These are phyloP conservation scores for Nigrospora sphaerica DNA, from an alignment of 2,329 filamentous ascomycete genomes.

Conservation along the genomic window DNA sequence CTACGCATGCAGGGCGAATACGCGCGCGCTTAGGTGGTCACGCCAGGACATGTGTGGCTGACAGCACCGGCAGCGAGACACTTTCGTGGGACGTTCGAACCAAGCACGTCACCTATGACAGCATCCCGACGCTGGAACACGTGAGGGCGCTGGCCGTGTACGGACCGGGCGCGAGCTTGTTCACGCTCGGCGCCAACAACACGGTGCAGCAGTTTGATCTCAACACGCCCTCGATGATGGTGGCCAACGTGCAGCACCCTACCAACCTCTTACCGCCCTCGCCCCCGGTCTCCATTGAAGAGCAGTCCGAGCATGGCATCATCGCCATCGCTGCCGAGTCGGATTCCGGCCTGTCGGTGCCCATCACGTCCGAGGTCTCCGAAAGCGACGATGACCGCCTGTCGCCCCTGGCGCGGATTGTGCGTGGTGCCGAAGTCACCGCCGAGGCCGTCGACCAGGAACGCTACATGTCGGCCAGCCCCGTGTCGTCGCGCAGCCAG, in stretches of 20 bases:
- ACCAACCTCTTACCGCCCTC: slow-evolving; percentile 73
- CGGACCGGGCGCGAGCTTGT: slow-evolving; percentile 83
- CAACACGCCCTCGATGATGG: slow-evolving; percentile 72
- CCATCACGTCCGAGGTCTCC: slow-evolving; percentile 52
- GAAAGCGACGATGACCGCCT: slow-evolving; percentile 73
- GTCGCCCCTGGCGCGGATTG: slow-evolving; percentile 69
- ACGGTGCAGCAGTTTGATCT: slow-evolving; percentile 94
- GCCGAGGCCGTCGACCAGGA: slow-evolving; percentile 52
- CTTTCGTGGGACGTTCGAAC: slow-evolving; percentile 95
- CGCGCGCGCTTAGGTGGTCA: slow-evolving; percentile 38
- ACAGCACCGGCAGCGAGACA: slow-evolving; percentile 59
- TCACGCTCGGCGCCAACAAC: slow-evolving; percentile 81
- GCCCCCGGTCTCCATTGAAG: slow-evolving; percentile 73
- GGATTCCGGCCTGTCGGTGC: slow-evolving; percentile 42
- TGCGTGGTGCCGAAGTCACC: slow-evolving; percentile 58
- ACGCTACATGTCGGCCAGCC: slow-evolving; percentile 59
- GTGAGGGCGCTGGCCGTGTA: slow-evolving; percentile 80
- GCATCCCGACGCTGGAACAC: slow-evolving; percentile 76
- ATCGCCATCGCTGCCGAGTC: slow-evolving; percentile 47
- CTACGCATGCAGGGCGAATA: slow-evolving; percentile 18
- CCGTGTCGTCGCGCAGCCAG: slow-evolving; percentile 54
- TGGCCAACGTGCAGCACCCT: slow-evolving; percentile 81
- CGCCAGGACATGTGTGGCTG: slow-evolving; percentile 13
- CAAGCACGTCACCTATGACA: slow-evolving; percentile 90
- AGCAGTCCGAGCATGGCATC: slow-evolving; percentile 49